Base-by-base conservation (phyloP, 331 rosid genomes). In the Pyracantha coccinea region DNA sequence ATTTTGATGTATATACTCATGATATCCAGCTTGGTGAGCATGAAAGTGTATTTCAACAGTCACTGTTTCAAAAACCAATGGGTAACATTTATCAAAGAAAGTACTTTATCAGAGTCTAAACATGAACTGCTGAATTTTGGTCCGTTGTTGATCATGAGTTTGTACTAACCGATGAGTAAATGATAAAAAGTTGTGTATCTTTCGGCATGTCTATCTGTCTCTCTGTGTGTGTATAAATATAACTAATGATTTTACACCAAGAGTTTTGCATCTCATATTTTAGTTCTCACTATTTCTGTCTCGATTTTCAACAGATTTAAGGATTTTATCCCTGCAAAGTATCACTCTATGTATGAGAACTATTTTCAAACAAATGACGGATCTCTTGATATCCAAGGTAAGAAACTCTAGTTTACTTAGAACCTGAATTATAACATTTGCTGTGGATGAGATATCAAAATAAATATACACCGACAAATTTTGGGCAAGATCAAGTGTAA, bases 301-400 rank as follows among this genome's bases (percentile, higher is more conserved):
- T 44, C 47, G 68, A 38, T 83, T 73, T 65, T 78, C 75, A 65
- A 79, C 92, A 93, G 97, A 88, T 93, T 93, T 84, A 93, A 93
- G 88, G 89, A 88, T 78, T 93, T 87, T 82, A 79, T 93, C 77
- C 96, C 95, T 54, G 89, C 86, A 73, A 94, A 91, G 80, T 87
- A 88, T 80, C 96, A 93, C 83, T 82, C 96, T 65, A 75, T 90
- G 76, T 90, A 93, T 73, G 97, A 86, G 76, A 88, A 82, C 66
- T 81, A 84, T 79, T 80, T 87, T 78, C 90, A 74, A 78, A 78
- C 70, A 72, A 83, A 71, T 59, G 66, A 62, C 3, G 41, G 71
- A 68, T 33, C 73, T 38, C 58, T 70, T 17, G 68, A 79, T 58
- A 66, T 61, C 62, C 62, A 62, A 66, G 75, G 78, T 62, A 69